Base-by-base conservation (phyloP, 169 alveolate genomes). In the Plasmodium inui region DNA sequence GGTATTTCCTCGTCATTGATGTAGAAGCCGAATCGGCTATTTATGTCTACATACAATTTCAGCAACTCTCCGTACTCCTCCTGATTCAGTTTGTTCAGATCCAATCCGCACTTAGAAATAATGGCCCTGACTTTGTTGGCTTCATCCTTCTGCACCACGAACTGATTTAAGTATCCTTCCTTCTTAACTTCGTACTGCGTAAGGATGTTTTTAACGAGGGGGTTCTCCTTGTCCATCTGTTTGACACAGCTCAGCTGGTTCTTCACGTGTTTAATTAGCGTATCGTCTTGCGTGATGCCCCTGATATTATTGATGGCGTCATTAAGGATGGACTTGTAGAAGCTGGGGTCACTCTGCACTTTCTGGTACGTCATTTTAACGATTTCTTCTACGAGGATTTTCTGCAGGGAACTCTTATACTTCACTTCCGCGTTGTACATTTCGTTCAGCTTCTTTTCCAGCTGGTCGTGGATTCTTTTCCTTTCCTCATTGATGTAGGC, bases 391-490 rank as follows among this genome's bases (percentile, higher is more conserved):
- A 88, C 67, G 6, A 88, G 19, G 17, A 88, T 88, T 55, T 79
- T 61, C 70, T 88, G 79, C 14, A 88, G 34, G 10, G 94, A 88
- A 32, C 78, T 76, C 26, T 88, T 76, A 88, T 78, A 88, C 57
- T 78, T 78, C 50, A 37, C 10, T 78, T 88, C 94, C n/a, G 81
- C 46, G 26, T 55, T 76, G 37, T 88, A 57, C n/a, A 88, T 88
- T 88, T 88, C 94, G 30, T 88, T 88, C 28, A 88, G 81, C 74
- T 88, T 88, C 57, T 88, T 88, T 46, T 88, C 94, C 53, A 88
- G 28, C 28, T 55, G 50, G 34, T 88, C 89, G 12, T 53, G 82
- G 14, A 88, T 74, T 10, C 44, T 88, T 2, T 55, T 34, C 44
- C 82, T 88, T 22, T 88, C 72, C 14, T 78, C 73, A 76, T 88